These are phyloP conservation scores for Zygosaccharomyces kombuchaensis DNA, from an alignment of 805 yeast genomes.

Conservation along the genomic window DNA sequence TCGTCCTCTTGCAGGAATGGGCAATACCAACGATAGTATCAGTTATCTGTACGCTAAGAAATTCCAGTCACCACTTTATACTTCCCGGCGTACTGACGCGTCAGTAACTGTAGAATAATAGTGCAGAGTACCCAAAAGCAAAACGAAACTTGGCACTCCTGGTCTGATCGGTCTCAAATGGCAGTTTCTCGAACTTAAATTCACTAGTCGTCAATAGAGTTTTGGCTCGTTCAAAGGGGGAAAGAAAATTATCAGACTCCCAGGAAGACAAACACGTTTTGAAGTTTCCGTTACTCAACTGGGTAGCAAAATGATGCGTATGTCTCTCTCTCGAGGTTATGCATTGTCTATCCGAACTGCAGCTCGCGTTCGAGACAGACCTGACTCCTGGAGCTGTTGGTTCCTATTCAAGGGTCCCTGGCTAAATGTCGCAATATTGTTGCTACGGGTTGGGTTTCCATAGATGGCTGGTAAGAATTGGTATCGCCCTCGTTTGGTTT, in stretches of 20 bases:
- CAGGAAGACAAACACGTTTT: neutral
- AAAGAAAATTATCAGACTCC: neutral
- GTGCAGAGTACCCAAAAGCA: neutral
- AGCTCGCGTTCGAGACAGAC: neutral
- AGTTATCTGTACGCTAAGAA: neutral
- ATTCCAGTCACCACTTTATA: neutral
- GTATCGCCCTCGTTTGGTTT: neutral
- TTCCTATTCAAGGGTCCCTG: neutral
- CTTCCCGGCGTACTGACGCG: neutral
- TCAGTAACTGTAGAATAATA: neutral
- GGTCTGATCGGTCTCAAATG: neutral
- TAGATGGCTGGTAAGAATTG: neutral
- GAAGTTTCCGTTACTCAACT: neutral
- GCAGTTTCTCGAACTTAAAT: neutral
- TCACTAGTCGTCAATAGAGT: neutral
- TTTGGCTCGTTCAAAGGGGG: neutral
- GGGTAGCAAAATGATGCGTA: constrained; percentile 2
- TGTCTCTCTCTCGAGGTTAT: neutral
- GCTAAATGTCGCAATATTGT: neutral
- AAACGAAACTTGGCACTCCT: neutral
- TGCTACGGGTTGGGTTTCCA: neutral
- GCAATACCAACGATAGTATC: neutral
- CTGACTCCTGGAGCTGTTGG: neutral
- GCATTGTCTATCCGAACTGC: constrained; percentile 2
- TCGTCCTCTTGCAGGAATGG: neutral